Evolutionary conservation across 2,329 filamentous ascomycete genomes (phyloP), one percentile per base, ranked within the genome.

Genomic region (Alternaria longipes): DNA sequence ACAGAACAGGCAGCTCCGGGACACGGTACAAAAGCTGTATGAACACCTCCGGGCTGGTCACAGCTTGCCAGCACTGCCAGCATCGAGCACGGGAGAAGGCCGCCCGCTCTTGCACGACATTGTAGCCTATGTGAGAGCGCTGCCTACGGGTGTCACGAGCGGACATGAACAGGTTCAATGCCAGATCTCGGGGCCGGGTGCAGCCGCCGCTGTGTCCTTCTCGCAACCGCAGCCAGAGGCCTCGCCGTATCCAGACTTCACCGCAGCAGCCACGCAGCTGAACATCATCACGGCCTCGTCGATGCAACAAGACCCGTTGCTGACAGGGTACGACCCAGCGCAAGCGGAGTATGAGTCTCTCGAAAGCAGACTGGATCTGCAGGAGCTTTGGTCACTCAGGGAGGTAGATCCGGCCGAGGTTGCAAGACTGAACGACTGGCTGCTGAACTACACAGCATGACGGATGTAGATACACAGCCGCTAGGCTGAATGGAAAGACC

Each of bases 91-190:
- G 2, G 46, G n/a, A 57, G 41, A 58, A 9, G 4, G 34, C 16
- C 24, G 32, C 8, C 55, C 9, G 34, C 49, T 58, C 3, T 18
- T 58, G 8, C 26, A 58, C n/a, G 24, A 58, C 18, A 58, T 47
- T 9, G 1, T 58, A 4, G 49, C 8, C 18, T 53, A 58, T 18
- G 8, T 58, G 1, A 38, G 30, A 6, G 38, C 46, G 38, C 30
- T 30, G 1, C 46, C 16, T 22, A 12, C 12, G 7, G 4, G 8
- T 0, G 41, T 22, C 1, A 18, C 5, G 38, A 45, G 14, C 4
- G 40, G 1, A 3, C 18, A 40, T 11, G 12, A 51, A 11, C 22
- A 45, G 38, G 4, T 30, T 6, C 22, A 51, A 41, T 32, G 12
- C 5, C 8, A 57, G 46, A 49, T 38, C 3, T 2, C 5, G 14